Conservation (phyloP, 768 basidiomycete species). For the Melanogaster broomeanus region DNA sequence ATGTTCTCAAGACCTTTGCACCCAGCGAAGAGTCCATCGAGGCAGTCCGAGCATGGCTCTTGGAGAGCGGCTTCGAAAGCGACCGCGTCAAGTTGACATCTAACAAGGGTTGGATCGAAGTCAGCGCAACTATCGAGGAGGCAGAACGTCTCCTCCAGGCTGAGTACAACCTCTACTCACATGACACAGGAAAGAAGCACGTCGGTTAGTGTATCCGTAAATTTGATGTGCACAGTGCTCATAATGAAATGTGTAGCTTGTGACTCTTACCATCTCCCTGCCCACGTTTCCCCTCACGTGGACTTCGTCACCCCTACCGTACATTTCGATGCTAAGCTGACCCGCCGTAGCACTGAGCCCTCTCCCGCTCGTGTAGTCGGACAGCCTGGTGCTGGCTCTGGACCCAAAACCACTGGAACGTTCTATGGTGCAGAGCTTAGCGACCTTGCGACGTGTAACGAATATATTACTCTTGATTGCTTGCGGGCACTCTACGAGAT, state of each 20-base stretch:
- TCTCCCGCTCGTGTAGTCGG: constrained; percentile 16
- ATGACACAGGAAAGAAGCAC: constrained; percentile 26
- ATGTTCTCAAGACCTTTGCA: constrained; percentile 29
- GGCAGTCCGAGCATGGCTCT: constrained; percentile 31
- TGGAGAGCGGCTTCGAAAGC: constrained; percentile 23
- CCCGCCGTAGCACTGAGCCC: constrained; percentile 15
- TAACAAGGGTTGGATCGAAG: constrained; percentile 29
- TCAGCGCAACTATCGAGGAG: constrained; percentile 30
- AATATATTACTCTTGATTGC: constrained; percentile 32
- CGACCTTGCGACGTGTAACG: constrained; percentile 23
- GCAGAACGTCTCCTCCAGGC: constrained; percentile 36
- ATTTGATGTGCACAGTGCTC: neutral
- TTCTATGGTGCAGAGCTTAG: constrained; percentile 1
- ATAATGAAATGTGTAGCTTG: constrained; percentile 24
- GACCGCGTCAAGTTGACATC: constrained; percentile 19
- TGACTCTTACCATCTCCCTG: constrained; percentile 35
- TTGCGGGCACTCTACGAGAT: constrained; percentile 32
- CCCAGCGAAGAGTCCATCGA: constrained; percentile 26
- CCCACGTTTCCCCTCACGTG: constrained; percentile 30
- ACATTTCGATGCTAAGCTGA: constrained; percentile 30
- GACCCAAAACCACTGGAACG: constrained; percentile 23
- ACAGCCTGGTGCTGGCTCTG: constrained; percentile 9
- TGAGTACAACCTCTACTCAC: constrained; percentile 36
- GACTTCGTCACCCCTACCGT: constrained; percentile 36
- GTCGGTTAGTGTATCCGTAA: constrained; percentile 22